Conservation (phyloP, 768 basidiomycete genomes). For the Kwoniella europaea region DNA sequence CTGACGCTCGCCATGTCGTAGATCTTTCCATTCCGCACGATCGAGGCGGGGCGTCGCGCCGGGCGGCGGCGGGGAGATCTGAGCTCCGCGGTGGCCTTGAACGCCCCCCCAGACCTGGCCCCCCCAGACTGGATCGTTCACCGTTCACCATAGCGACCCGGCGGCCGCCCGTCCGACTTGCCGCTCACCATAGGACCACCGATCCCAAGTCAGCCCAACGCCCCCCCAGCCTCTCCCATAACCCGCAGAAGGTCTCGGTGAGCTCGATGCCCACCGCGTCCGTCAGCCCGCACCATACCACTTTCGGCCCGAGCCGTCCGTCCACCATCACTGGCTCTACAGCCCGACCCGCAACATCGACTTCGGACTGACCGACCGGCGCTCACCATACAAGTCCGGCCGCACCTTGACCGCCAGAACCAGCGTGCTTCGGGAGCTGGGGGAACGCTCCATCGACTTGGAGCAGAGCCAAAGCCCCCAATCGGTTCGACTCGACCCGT, state of each 20-base stretch:
- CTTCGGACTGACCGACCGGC: too few relatives aligned
- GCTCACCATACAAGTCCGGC: too few relatives aligned
- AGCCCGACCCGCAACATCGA: neutral
- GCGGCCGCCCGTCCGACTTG: neutral
- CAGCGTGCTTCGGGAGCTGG: neutral
- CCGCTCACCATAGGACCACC: neutral
- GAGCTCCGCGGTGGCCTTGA: neutral
- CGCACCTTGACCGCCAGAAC: too few relatives aligned
- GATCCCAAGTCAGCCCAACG: neutral
- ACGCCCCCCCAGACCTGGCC: neutral
- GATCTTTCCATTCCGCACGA: conserved; percentile 5
- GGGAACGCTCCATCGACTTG: neutral
- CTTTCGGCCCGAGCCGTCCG: neutral
- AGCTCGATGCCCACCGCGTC: neutral
- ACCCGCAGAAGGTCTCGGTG: neutral
- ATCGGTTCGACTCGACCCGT: too few relatives aligned
- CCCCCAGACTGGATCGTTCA: neutral
- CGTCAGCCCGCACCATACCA: too few relatives aligned
- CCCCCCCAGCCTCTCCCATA: neutral
- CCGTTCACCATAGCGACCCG: neutral
- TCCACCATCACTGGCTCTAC: neutral
- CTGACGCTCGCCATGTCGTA: neutral
- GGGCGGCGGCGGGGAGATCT: neutral
- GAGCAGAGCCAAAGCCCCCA: neutral
- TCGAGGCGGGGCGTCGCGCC: conserved; percentile 2